Evolutionary conservation across 805 yeast species (phyloP), one percentile per base, ranked within the genome.

Genomic region (Kodamaea fukazawae): DNA sequence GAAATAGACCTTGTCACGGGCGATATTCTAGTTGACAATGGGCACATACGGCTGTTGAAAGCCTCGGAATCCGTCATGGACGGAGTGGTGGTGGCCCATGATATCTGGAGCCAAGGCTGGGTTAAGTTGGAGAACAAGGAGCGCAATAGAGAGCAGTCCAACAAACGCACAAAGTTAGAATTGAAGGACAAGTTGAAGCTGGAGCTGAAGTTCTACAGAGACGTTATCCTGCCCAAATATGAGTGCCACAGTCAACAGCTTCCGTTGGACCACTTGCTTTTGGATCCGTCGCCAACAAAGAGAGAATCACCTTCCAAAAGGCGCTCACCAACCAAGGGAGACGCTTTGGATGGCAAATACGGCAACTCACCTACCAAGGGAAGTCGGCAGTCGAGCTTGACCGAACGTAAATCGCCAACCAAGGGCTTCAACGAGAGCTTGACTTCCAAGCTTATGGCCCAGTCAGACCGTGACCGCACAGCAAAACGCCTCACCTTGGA

Each of bases 1-100:
- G 68, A 79, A 16, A 61, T 81, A n/a, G 89, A 86, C 54, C 51
- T 86, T 15, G 53, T 55, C 7, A 78, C 88, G 0, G 90, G 91
- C 0, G 67, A 73, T 41, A 73, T 86, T 1, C 57, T 80, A 1
- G 74, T 66, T 23, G 89, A 86, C 50, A 72, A 76, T 38, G 95
- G 95, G 2, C 95, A 86, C 57, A 49, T 86, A 15, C 60, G 74
- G 41, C 73, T 81, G 2, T 50, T 82, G 41, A 46, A 42, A 11
- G 18, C 32, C 3, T 14, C 38, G 3, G 38, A 34, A 9, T 29
- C 29, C 10, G 28, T 34, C 5, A 35, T 31, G 27, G 42, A 34
- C 4, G 38, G 32, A n/a, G 38, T 30, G 28, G 35, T 34, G 3
- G 38, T 51, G 9, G 49, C 48, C 11, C 55, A 58, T 9, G 52